Conservation (phyloP, 139 green algal species). For the Haematococcus lacustris region DNA sequence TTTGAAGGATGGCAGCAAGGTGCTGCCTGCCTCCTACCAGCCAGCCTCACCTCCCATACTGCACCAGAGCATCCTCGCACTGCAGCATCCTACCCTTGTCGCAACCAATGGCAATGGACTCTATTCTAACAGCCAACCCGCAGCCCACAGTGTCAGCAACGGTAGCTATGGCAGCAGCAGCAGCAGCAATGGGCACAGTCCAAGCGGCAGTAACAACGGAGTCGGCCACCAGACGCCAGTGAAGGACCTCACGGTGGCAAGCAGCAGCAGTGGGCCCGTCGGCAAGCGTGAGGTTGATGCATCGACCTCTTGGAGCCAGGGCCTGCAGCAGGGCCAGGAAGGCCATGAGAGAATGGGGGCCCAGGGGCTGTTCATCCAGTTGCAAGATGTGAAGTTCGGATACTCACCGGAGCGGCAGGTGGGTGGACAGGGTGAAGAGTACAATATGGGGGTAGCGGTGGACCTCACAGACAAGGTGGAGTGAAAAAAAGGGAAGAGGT, state of each 20-base stretch:
- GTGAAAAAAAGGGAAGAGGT: no score
- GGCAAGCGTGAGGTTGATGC: no score
- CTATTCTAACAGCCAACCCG: neutral
- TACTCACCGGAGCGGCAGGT: constrained; percentile 56
- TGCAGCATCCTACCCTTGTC: neutral
- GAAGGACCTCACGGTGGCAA: neutral
- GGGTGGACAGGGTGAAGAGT: no score
- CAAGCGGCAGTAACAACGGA: no score
- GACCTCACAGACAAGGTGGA: no score
- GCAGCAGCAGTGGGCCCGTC: constrained; percentile 10
- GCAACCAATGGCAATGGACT: neutral
- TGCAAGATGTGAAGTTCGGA: constrained; percentile 61
- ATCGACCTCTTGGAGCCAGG: no score
- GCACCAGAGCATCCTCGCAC: neutral
- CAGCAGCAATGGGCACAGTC: constrained; percentile 2
- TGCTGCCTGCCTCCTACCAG: neutral
- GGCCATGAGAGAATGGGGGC: constrained; percentile 1
- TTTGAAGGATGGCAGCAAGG: constrained; percentile 17
- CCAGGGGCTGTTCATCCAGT: constrained; percentile 41
- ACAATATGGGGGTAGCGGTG: no score
- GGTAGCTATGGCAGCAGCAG: neutral
- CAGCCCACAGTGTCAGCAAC: neutral
- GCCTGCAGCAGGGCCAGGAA: constrained; percentile 23
- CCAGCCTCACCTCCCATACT: neutral
- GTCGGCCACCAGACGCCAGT: neutral